Evolutionary conservation across 495 filamentous ascomycete genomes (phyloP), one percentile per base, ranked within the genome.

Genomic region (Xylaria sp.): DNA sequence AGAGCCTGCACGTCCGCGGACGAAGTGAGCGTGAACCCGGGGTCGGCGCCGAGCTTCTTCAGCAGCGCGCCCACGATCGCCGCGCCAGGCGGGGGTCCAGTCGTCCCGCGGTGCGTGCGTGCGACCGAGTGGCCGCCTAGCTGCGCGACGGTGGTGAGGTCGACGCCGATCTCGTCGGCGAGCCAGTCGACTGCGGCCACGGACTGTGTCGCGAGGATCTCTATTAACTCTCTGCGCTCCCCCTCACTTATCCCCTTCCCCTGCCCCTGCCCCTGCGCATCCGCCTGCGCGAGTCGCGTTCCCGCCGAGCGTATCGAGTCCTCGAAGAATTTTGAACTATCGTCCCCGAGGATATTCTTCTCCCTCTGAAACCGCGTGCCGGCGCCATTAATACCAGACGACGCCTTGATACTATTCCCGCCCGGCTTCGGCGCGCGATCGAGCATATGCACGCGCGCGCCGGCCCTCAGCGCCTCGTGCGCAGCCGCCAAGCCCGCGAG

Each of bases 341-440:
- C 50, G 26, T 71, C 61, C 35, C 35, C 52, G 6, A 58, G 11
- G 26, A 75, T 74, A 12, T 73, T 62, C 11, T 71, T 64, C 21
- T 61, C 65, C n/a, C 76, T 71, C 72, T 89, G 87, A 70, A 84
- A 88, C 19, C 79, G 77, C 0, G 87, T 88, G 17, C 83, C 82
- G 0, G 86, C 86, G 8, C 87, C 88, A 73, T 89, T 90, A 77
- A 90, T 90, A 5, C 88, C 87, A 0, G 87, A 89, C 0, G 88
- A 89, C 1, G 88, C 88, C 73, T 90, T 90, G 76, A 89, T 88
- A 75, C 81, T 85, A 72, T 90, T 90, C 9, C 88, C 88, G n/a
- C 88, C 88, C 0, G 87, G 87, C 69, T 87, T 88, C 14, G 82
- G 66, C 12, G 82, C 80, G 8, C 86, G 81, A 59, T 90, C 87